Conservation (phyloP, 768 basidiomycete species). For the Boletus rubroflammeus region DNA sequence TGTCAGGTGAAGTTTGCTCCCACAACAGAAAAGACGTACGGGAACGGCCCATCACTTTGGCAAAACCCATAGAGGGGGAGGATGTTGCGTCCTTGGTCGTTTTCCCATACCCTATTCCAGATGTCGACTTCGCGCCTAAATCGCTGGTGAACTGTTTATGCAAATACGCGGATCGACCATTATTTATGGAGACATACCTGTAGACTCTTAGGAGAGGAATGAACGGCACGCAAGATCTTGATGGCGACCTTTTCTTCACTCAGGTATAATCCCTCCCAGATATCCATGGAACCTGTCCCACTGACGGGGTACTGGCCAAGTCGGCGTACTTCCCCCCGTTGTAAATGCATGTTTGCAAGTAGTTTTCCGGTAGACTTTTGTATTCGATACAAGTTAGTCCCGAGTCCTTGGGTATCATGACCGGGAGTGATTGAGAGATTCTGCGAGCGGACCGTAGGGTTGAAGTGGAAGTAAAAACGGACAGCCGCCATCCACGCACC, state of each 20-base stretch:
- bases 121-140: conserved; percentile 53
- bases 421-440: conserved; percentile 18
- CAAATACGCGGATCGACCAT: background rate
- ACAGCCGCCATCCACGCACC: conserved; percentile 24
- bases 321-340: conserved; percentile 50
- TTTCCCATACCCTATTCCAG: conserved; percentile 52
- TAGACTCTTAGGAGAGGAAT: conserved; percentile 43
- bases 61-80: conserved; percentile 59
- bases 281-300: conserved; percentile 52
- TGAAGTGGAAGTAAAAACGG: background rate
- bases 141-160: conserved; percentile 32
- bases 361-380: conserved; percentile 44
- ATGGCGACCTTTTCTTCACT: conserved; percentile 53
- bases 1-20: background rate
- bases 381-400: conserved; percentile 48
- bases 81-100: conserved; percentile 48
- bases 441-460: conserved; percentile 20
- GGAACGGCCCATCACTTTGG: conserved; percentile 54
- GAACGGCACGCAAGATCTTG: conserved; percentile 52
- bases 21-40: conserved; percentile 32
- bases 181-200: conserved; percentile 31
- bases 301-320: conserved; percentile 48
- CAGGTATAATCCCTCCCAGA: conserved; percentile 54
- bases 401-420: conserved; percentile 40
- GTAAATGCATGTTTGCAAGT: conserved; percentile 48